Evolutionary conservation across 768 basidiomycete species (phyloP).

Genomic region (Naematelia aurantialba): DNA sequence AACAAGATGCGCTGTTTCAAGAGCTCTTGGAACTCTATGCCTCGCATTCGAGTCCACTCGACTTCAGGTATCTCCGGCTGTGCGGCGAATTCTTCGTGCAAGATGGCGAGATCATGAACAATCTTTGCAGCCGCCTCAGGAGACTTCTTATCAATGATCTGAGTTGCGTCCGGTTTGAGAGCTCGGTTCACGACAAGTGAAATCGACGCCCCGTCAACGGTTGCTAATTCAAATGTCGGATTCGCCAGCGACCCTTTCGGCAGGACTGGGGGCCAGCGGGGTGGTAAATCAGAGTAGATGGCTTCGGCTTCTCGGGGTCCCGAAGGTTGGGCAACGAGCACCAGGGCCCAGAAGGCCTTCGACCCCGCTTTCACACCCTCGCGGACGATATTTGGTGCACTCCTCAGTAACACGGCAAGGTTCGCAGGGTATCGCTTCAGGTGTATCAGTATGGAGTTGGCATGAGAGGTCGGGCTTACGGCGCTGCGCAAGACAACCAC

Average conservation of each 20-base stretch:
- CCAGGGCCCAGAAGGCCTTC: constrained; percentile 64
- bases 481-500: constrained; percentile 77
- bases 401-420: constrained; percentile 67
- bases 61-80: constrained; percentile 62
- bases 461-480: constrained; percentile 56
- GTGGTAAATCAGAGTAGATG: constrained; percentile 61
- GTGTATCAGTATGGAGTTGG: not conserved
- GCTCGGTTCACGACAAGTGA: constrained; percentile 65
- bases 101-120: constrained; percentile 53
- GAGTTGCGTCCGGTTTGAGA: constrained; percentile 57
- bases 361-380: constrained; percentile 37
- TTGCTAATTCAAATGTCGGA: constrained; percentile 64
- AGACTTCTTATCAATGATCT: constrained; percentile 61
- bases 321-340: constrained; percentile 58
- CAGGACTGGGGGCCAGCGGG: constrained; percentile 68
- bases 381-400: constrained; percentile 28
- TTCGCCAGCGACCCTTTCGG: constrained; percentile 55
- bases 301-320: constrained; percentile 22
- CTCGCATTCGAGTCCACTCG: constrained; percentile 76
- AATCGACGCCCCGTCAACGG: constrained; percentile 69
- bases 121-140: constrained; percentile 55
- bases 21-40: constrained; percentile 87
- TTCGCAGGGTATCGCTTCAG: constrained; percentile 70
- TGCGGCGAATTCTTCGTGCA: constrained; percentile 55
- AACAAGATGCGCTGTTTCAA: constrained; percentile 61